Conservation (phyloP, 345 rosid genomes). For the Passiflora organensis region DNA sequence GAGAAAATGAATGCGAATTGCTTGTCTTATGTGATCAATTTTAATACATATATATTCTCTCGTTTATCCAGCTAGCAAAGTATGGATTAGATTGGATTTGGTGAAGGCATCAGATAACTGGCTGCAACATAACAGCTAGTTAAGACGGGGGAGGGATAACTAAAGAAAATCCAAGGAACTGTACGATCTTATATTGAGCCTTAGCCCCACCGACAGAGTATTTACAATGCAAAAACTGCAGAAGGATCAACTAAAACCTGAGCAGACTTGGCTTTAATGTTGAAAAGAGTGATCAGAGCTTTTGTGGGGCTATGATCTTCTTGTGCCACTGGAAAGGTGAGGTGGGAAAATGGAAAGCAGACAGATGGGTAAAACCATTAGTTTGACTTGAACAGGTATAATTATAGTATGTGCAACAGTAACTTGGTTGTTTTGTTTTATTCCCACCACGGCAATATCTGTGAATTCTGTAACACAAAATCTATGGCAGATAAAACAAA, state of each 20-base stretch:
- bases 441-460: background rate
- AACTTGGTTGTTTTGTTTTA: background rate
- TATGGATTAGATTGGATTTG: no score
- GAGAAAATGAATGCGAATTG: background rate
- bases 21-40: constrained; percentile 5
- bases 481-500: background rate
- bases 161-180: background rate
- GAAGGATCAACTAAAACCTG: no score
- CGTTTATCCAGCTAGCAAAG: no score
- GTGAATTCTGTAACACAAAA: background rate
- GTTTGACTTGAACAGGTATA: background rate
- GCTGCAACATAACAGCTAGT: constrained; percentile 4
- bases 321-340: background rate
- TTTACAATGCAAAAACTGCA: no score
- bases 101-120: constrained; percentile 6
- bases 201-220: no score
- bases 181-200: no score
- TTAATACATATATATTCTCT: background rate
- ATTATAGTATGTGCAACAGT: background rate
- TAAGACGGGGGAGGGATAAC: constrained; percentile 3
- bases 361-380: background rate
- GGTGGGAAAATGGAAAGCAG: background rate
- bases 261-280: no score
- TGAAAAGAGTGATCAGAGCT: no score
- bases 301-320: no score